phyloP scores from a whole-genome alignment of 1,284 basidiomycete genomes.

The Amylostereum areolatum region DNA sequence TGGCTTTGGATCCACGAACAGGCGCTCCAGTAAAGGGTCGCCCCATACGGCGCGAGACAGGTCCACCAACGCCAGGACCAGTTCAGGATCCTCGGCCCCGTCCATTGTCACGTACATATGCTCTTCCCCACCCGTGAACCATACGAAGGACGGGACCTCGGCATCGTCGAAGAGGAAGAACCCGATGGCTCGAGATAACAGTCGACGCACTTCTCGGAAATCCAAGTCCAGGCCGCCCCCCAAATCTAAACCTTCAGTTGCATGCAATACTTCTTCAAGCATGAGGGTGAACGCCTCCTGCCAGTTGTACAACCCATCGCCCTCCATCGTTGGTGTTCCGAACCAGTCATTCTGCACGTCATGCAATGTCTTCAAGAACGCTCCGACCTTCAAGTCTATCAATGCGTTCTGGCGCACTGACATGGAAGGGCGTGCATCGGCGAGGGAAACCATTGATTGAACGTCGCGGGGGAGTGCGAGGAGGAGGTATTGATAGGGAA shows the following conservation, averaged over 20 bases:
- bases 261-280: slow-evolving; percentile 48
- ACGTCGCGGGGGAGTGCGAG: slow-evolving; percentile 19
- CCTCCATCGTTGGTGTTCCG: slow-evolving; percentile 40
- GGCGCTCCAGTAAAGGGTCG: slow-evolving; percentile 62
- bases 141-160: slow-evolving; percentile 59
- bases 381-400: slow-evolving; percentile 55
- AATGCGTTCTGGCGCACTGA: slow-evolving; percentile 33
- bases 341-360: slow-evolving; percentile 68
- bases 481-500: slow-evolving; percentile 24
- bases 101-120: slow-evolving; percentile 38
- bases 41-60: slow-evolving; percentile 62
- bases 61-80: slow-evolving; percentile 26
- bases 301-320: slow-evolving; percentile 52
- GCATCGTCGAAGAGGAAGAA: slow-evolving; percentile 71
- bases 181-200: slow-evolving; percentile 61
- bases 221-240: slow-evolving; percentile 11
- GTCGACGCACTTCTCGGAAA: slow-evolving; percentile 38
- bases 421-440: slow-evolving; percentile 33
- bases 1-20: slow-evolving; percentile 41
- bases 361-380: slow-evolving; percentile 55
- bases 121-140: slow-evolving; percentile 51
- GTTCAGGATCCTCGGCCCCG: slow-evolving; percentile 16
- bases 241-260: slow-evolving; percentile 17
- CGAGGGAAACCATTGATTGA: slow-evolving; percentile 17
- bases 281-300: slow-evolving; percentile 61